Evolutionary conservation across 2,329 filamentous ascomycete genomes (phyloP).

Genomic region (Pseudofabraea citricarpa): DNA sequence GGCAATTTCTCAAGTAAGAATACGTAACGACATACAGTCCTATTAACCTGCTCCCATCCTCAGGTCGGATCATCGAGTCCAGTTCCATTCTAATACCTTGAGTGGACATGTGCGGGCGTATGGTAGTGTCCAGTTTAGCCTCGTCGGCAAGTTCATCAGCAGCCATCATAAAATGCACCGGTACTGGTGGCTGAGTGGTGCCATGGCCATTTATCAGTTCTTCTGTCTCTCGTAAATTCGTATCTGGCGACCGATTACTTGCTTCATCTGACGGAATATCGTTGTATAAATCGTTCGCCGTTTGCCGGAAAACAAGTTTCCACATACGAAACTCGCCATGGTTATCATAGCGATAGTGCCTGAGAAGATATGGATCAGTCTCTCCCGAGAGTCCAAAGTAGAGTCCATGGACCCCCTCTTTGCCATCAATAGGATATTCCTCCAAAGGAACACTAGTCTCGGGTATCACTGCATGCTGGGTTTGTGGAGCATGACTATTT

Average conservation of each 20-base stretch:
- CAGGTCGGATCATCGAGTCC: background rate
- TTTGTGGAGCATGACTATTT: background rate
- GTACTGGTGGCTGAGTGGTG: background rate
- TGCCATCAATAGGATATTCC: background rate
- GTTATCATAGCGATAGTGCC: conserved; percentile 2
- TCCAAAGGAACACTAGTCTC: background rate
- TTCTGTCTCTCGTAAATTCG: background rate
- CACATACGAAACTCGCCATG: conserved; percentile 1
- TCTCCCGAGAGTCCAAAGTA: conserved; percentile 3
- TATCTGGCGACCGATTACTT: background rate
- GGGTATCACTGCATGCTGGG: background rate
- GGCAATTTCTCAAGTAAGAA: background rate
- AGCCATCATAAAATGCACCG: conserved; percentile 2
- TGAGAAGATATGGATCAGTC: conserved; percentile 1
- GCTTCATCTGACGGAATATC: background rate
- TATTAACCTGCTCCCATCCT: conserved; percentile 1
- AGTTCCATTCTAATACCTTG: conserved; percentile 1
- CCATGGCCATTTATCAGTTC: background rate
- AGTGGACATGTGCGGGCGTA: conserved; percentile 1
- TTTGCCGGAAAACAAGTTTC: background rate
- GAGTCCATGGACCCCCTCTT: background rate
- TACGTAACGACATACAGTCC: background rate
- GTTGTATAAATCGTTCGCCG: background rate
- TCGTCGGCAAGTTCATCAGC: conserved; percentile 1
- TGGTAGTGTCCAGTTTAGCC: background rate